Evolutionary conservation across 2,329 filamentous ascomycete species (phyloP).

Genomic region (Knoxdaviesia capensis): DNA sequence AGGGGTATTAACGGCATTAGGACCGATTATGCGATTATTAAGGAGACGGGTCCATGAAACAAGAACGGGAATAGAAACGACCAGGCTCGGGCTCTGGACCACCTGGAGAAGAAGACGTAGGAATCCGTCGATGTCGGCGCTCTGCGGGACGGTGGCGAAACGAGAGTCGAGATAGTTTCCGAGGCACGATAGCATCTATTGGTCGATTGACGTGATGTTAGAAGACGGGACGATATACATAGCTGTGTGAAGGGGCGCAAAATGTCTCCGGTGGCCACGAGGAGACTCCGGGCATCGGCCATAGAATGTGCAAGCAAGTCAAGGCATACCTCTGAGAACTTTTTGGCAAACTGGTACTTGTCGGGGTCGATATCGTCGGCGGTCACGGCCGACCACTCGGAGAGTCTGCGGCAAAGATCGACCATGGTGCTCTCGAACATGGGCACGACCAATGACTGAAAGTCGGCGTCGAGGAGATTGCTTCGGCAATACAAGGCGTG

Average conservation of each 20-base stretch:
- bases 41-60: conserved; percentile 79
- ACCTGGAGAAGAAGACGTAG: conserved; percentile 63
- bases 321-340: conserved; percentile 61
- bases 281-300: no score
- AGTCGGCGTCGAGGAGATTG: conserved; percentile 59
- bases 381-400: conserved; percentile 62
- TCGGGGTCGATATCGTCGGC: conserved; percentile 73
- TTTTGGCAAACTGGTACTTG: conserved; percentile 83
- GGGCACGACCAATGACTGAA: conserved; percentile 55
- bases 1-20: conserved; percentile 35
- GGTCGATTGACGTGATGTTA: conserved; percentile 1
- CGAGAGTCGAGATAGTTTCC: conserved; percentile 71
- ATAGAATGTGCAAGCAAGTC: neutral
- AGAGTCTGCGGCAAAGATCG: conserved; percentile 50
- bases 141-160: conserved; percentile 40
- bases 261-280: no score
- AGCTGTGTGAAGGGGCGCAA: no score
- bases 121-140: conserved; percentile 50
- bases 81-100: conserved; percentile 67
- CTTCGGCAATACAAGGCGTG: conserved; percentile 61
- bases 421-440: conserved; percentile 60
- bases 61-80: conserved; percentile 81
- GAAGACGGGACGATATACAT: neutral
- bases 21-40: conserved; percentile 46
- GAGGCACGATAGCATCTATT: conserved; percentile 63